These are phyloP conservation scores for Ganoderma sinense DNA, from an alignment of 1,284 basidiomycete species.

Conservation along the genomic window DNA sequence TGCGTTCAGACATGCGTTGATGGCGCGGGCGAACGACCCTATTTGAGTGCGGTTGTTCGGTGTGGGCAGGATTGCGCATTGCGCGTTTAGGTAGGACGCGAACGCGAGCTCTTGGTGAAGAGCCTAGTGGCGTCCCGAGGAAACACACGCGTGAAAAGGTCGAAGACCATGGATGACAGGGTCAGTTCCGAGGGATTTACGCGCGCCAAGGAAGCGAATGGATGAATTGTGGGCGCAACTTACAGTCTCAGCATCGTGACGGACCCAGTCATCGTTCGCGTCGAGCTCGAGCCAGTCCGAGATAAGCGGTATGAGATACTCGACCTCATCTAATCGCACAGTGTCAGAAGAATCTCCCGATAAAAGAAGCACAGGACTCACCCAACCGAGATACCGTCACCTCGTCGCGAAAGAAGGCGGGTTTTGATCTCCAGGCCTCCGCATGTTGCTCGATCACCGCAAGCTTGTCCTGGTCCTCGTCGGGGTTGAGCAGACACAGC, in stretches of 20 bases:
- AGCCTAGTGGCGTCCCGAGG: conserved; percentile 61
- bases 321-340: conserved; percentile 77
- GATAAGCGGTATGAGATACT: conserved; percentile 78
- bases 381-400: conserved; percentile 89
- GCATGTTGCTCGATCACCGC: conserved; percentile 72
- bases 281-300: conserved; percentile 98
- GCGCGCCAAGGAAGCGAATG: not conserved
- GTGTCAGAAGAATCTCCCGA: not conserved
- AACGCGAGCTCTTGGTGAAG: conserved; percentile 94
- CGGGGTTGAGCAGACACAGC: conserved; percentile 80
- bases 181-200: not conserved
- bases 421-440: conserved; percentile 88
- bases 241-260: conserved; percentile 95
- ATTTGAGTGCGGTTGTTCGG: conserved; percentile 87
- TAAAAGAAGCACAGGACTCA: conserved; percentile 45
- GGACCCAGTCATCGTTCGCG: conserved; percentile 91
- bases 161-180: not conserved
- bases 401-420: conserved; percentile 84
- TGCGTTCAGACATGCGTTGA: conserved; percentile 80
- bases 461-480: conserved; percentile 58
- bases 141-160: not conserved
- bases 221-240: conserved; percentile 40
- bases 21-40: conserved; percentile 91
- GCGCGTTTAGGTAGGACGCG: conserved; percentile 91
- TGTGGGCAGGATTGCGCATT: conserved; percentile 88